These are phyloP conservation scores for Cystoisospora suis DNA, from an alignment of 169 alveolate genomes.

Conservation along the genomic window DNA sequence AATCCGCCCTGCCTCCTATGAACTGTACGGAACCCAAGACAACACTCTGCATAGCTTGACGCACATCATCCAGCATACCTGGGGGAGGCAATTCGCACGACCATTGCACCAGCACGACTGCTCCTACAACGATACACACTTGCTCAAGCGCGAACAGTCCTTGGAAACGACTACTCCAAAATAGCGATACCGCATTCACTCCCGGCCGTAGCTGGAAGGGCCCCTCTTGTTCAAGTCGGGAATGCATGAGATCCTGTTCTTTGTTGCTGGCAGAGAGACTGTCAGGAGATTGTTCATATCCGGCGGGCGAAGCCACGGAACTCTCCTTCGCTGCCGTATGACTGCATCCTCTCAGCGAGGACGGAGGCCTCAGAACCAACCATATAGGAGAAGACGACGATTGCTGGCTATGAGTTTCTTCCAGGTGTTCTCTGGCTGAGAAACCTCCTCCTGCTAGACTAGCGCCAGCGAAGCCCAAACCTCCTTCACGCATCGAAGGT, in stretches of 20 bases:
- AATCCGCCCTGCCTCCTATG: too few relatives aligned
- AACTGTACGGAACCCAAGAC: neutral
- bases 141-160: constrained; percentile 51
- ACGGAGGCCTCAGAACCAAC: too few relatives aligned
- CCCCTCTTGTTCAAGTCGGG: too few relatives aligned
- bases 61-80: constrained; percentile 34
- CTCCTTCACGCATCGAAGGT: too few relatives aligned
- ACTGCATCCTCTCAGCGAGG: too few relatives aligned
- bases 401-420: neutral
- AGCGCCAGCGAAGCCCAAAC: neutral
- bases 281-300: too few relatives aligned
- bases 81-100: constrained; percentile 58
- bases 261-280: too few relatives aligned
- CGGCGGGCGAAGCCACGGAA: too few relatives aligned
- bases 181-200: neutral
- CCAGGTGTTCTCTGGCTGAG: neutral
- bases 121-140: constrained; percentile 20
- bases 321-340: too few relatives aligned
- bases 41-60: constrained; percentile 34
- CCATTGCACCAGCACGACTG: constrained; percentile 46
- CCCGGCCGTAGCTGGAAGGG: constrained; percentile 46
- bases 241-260: too few relatives aligned
- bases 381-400: neutral
- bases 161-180: constrained; percentile 49
- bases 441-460: neutral